A percentile compares a stretch with the other conserved stretches of the same genome.
These are phyloP conservation scores for Angomonas ambiguus DNA, from an alignment of 208 protist genomes.

Conservation along the genomic window DNA sequence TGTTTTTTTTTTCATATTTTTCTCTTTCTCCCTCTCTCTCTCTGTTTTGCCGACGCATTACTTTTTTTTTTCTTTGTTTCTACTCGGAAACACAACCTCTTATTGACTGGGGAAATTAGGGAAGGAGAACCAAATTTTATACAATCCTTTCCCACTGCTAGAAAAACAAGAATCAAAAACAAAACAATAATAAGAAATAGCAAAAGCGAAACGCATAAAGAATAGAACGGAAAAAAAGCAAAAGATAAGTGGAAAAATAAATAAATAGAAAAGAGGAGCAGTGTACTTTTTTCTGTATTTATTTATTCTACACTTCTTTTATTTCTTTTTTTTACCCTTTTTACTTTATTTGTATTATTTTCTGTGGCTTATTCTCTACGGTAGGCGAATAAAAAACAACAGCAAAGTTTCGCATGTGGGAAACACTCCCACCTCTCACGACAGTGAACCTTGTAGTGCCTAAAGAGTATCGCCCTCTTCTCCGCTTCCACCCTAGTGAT, in stretches of 20 bases:
- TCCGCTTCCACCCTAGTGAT: neutral
- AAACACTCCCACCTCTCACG: neutral
- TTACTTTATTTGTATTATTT: slow-evolving; percentile 18
- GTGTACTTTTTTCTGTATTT: neutral
- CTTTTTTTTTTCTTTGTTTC: neutral
- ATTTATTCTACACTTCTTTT: neutral
- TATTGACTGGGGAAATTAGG: too few relatives aligned
- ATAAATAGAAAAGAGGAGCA: neutral
- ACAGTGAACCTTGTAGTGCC: neutral
- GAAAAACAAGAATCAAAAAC: neutral
- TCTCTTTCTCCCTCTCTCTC: neutral
- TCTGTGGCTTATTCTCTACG: neutral
- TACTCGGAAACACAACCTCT: too few relatives aligned
- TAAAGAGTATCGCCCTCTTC: neutral
- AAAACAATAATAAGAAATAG: neutral
- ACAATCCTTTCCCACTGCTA: neutral
- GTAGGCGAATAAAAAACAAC: too few relatives aligned
- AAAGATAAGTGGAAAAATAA: slow-evolving; percentile 10
- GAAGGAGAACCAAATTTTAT: neutral
- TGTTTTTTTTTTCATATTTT: slow-evolving; percentile 3
- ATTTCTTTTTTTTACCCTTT: slow-evolving; percentile 1
- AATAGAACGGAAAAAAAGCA: neutral
- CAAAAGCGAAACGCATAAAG: neutral
- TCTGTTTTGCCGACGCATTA: slow-evolving; percentile 3
- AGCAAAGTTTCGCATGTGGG: neutral